Conservation (phyloP, 257 asterid species). For the Ballota nigra region DNA sequence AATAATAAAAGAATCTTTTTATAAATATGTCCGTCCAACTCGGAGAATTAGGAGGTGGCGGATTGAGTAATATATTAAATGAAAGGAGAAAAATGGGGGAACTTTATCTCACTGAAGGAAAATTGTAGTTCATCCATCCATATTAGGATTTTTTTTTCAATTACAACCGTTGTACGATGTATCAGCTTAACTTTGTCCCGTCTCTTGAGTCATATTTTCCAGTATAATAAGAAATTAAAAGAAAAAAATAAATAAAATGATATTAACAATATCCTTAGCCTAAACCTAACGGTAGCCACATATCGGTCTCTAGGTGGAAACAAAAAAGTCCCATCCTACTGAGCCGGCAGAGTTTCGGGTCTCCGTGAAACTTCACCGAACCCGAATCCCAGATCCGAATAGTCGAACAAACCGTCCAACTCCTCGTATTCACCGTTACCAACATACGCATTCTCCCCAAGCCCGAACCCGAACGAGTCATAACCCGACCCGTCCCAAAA, state of each 20-base stretch:
- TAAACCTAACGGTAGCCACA: slow-evolving; percentile 3
- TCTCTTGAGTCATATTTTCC: not conserved
- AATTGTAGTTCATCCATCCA: no score
- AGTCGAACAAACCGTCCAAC: slow-evolving; percentile 67
- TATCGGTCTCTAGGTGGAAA: slow-evolving; percentile 10
- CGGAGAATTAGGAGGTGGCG: no score
- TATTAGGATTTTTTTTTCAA: no score
- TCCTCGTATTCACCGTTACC: slow-evolving; percentile 36
- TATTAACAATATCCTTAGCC: slow-evolving; percentile 35
- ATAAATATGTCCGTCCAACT: no score
- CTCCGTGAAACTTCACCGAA: slow-evolving; percentile 38
- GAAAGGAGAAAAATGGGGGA: no score
- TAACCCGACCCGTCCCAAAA: slow-evolving; percentile 37
- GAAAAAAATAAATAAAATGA: slow-evolving; percentile 11
- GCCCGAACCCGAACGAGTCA: slow-evolving; percentile 46
- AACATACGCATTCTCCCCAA: slow-evolving; percentile 18
- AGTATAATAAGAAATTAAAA: not conserved
- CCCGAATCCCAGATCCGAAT: slow-evolving; percentile 62
- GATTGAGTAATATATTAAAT: no score
- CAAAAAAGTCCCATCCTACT: slow-evolving; percentile 31
- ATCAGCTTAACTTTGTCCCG: no score
- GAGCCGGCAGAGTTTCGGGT: slow-evolving; percentile 57
- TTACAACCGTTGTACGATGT: no score
- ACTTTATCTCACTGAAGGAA: no score
- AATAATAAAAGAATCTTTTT: no score